Percentiles rank a stretch among this genome's conserved stretches.
Evolutionary conservation across 495 filamentous ascomycete species (phyloP).

Genomic region (Amorphotheca resinae): DNA sequence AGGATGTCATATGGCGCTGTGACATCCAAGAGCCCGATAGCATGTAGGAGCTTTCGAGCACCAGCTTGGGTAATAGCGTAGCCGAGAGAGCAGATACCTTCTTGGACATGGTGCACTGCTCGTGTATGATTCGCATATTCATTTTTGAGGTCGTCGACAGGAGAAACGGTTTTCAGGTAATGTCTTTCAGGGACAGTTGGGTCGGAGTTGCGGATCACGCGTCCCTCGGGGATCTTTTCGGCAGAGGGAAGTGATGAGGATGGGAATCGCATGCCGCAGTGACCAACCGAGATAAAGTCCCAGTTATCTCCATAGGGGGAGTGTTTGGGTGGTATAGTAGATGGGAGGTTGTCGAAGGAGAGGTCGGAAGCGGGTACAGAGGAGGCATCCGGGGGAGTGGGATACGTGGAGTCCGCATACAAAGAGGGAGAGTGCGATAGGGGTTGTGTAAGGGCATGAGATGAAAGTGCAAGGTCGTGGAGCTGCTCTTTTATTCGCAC

Average conservation of each 20-base stretch:
- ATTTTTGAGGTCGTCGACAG: neutral
- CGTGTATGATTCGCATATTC: constrained; percentile 2
- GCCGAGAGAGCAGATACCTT: neutral
- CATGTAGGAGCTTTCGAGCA: constrained; percentile 37
- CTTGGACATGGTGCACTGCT: constrained; percentile 1
- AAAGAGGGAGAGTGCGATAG: neutral
- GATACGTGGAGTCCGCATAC: constrained; percentile 21
- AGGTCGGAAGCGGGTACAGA: neutral
- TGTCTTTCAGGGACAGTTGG: neutral
- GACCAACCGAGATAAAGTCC: constrained; percentile 40
- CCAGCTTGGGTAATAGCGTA: constrained; percentile 20
- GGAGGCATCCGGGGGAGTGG: neutral
- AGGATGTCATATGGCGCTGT: constrained; percentile 45
- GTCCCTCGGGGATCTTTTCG: neutral
- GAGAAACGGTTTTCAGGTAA: neutral
- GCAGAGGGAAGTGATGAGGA: neutral
- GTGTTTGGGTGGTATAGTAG: neutral
- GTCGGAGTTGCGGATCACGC: neutral
- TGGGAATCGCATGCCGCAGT: constrained; percentile 35
- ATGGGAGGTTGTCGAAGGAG: neutral
- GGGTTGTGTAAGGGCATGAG: constrained; percentile 13
- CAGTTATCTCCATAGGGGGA: constrained; percentile 32
- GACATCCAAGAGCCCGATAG: constrained; percentile 48
- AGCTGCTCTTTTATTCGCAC: constrained; percentile 29
- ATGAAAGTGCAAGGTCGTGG: constrained; percentile 19